Evolutionary conservation across 805 yeast species (phyloP).

Genomic region (Saturnispora serradocipensis): DNA sequence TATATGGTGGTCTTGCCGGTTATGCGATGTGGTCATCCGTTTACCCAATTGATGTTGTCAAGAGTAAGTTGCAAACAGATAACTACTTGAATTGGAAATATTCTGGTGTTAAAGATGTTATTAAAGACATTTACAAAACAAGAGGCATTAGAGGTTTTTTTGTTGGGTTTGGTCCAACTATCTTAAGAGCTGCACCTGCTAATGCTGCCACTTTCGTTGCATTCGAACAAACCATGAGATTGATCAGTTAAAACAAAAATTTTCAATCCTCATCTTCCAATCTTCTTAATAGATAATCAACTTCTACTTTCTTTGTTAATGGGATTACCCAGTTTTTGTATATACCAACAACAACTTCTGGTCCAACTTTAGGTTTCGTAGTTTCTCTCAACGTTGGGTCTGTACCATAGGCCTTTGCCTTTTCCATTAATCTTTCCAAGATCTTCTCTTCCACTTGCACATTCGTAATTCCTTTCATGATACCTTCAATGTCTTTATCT

Average conservation of each 20-base stretch:
- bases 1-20: slow-evolving; percentile 88
- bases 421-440: slow-evolving; percentile 63
- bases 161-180: slow-evolving; percentile 87
- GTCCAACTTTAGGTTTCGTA: slow-evolving; percentile 65
- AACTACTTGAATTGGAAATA: slow-evolving; percentile 50
- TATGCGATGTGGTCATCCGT: slow-evolving; percentile 76
- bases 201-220: slow-evolving; percentile 95
- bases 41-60: slow-evolving; percentile 87
- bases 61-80: slow-evolving; percentile 81
- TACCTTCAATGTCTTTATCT: slow-evolving; percentile 57
- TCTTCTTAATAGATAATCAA: slow-evolving; percentile 80
- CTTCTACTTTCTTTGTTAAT: slow-evolving; percentile 89
- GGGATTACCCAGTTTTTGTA: slow-evolving; percentile 89
- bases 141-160: slow-evolving; percentile 72
- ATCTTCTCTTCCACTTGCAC: slow-evolving; percentile 79
- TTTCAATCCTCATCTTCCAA: slow-evolving; percentile 42
- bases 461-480: slow-evolving; percentile 78
- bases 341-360: slow-evolving; percentile 71
- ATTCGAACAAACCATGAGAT: slow-evolving; percentile 82
- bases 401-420: slow-evolving; percentile 80
- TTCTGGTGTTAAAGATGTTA: slow-evolving; percentile 50
- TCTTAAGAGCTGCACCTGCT: slow-evolving; percentile 95
- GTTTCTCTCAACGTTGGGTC: slow-evolving; percentile 75
- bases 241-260: slow-evolving; percentile 26
- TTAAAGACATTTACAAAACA: slow-evolving; percentile 40